A percentile compares a stretch with the other conserved stretches of the same genome.
Evolutionary conservation across 306 rosid species (phyloP).

Genomic region (Lathyrus sativus): DNA sequence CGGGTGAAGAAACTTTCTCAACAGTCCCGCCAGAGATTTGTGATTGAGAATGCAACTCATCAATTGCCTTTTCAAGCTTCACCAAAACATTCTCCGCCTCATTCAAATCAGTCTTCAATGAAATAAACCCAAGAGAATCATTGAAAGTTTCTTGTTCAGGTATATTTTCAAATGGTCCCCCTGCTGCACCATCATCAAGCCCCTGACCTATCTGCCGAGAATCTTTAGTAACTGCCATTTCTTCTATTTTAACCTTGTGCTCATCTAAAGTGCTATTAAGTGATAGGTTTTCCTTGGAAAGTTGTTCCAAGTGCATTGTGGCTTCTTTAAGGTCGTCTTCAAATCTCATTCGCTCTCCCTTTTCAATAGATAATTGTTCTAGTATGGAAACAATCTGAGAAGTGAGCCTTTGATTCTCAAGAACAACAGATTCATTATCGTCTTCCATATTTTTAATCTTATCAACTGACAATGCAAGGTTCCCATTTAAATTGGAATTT

Average conservation of each 20-base stretch:
- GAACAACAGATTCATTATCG: slow-evolving; percentile 53
- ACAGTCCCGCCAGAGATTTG: slow-evolving; percentile 47
- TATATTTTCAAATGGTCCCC: slow-evolving; percentile 36
- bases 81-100: slow-evolving; percentile 59
- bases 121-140: slow-evolving; percentile 58
- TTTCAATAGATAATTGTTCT: slow-evolving; percentile 54
- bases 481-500: slow-evolving; percentile 53
- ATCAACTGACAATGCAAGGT: slow-evolving; percentile 53
- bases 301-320: slow-evolving; percentile 55
- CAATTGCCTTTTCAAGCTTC: slow-evolving; percentile 69
- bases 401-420: slow-evolving; percentile 56
- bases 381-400: slow-evolving; percentile 57
- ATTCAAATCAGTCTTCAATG: slow-evolving; percentile 53
- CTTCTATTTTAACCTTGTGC: slow-evolving; percentile 56
- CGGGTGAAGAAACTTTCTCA: slow-evolving; percentile 55
- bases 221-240: slow-evolving; percentile 46
- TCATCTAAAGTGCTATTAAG: slow-evolving; percentile 58
- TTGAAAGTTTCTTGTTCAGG: slow-evolving; percentile 51
- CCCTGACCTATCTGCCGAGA: slow-evolving; percentile 38
- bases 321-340: slow-evolving; percentile 60
- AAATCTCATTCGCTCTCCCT: slow-evolving; percentile 51
- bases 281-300: slow-evolving; percentile 60
- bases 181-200: slow-evolving; percentile 42
- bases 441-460: slow-evolving; percentile 60
- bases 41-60: slow-evolving; percentile 51